Percentiles rank a stretch among this genome's conserved stretches.
phyloP scores from a whole-genome alignment of 139 green algal species.

The Bryopsis sp. region DNA sequence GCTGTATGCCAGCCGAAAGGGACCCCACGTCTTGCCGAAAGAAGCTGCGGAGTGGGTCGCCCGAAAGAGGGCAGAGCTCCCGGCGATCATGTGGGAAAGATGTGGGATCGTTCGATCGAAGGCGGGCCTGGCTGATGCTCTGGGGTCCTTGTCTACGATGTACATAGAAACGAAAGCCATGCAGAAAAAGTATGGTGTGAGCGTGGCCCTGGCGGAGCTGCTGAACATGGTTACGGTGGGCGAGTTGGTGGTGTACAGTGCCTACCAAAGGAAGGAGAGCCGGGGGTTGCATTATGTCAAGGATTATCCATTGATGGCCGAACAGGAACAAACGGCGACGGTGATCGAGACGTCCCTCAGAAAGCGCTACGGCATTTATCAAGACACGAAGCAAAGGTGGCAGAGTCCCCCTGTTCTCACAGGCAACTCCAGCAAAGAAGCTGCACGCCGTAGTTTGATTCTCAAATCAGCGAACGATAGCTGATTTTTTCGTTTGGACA shows the following conservation, averaged over 20 bases:
- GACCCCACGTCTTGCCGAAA: conserved; percentile 1
- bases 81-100: conserved; percentile 74
- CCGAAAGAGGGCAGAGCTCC: conserved; percentile 48
- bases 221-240: conserved; percentile 76
- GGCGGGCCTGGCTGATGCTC: conserved; percentile 46
- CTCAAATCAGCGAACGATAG: no score
- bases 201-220: conserved; percentile 70
- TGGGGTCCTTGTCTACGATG: conserved; percentile 36
- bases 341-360: conserved; percentile 19
- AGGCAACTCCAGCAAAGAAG: no score
- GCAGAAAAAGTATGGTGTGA: conserved; percentile 42
- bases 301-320: conserved; percentile 47
- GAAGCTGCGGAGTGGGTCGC: conserved; percentile 29
- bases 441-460: no score
- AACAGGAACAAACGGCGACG: conserved; percentile 18
- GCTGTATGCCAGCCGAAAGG: conserved; percentile 28
- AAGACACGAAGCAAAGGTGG: no score
- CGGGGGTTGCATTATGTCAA: conserved; percentile 71
- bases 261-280: conserved; percentile 72
- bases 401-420: no score
- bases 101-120: conserved; percentile 79
- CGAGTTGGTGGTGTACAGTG: conserved; percentile 69
- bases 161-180: conserved; percentile 51
- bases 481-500: no score
- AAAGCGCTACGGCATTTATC: background rate